phyloP scores from a whole-genome alignment of 2,329 filamentous ascomycete species.

The Pseudogymnoascus sp. region DNA sequence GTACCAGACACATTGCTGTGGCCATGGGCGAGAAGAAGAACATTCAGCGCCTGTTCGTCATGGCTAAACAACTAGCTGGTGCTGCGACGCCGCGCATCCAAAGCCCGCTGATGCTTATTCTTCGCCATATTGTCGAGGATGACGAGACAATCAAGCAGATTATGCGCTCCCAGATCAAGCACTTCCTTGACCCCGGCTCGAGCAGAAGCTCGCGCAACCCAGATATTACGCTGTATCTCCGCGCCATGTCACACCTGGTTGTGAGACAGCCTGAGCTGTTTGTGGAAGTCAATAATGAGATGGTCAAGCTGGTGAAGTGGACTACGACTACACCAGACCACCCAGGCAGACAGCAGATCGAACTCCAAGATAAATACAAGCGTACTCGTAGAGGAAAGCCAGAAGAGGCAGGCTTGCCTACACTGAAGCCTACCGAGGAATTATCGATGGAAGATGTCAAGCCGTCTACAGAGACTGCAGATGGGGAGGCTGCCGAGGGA shows the following conservation, averaged over 20 bases:
- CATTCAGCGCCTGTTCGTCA: slow-evolving; percentile 82
- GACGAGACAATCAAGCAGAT: slow-evolving; percentile 84
- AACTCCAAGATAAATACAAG: slow-evolving; percentile 7
- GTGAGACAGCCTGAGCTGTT: slow-evolving; percentile 80
- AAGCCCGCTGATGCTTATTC: slow-evolving; percentile 60
- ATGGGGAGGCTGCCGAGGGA: slow-evolving; percentile 56
- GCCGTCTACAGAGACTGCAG: slow-evolving; percentile 50
- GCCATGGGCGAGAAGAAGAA: slow-evolving; percentile 80
- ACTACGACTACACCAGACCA: slow-evolving; percentile 29
- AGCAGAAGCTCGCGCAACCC: slow-evolving; percentile 45
- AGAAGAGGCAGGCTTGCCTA: slow-evolving; percentile 27
- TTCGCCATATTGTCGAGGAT: slow-evolving; percentile 92
- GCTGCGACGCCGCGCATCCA: slow-evolving; percentile 69
- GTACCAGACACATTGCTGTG: slow-evolving; percentile 66
- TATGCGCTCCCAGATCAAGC: slow-evolving; percentile 81
- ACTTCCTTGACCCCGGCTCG: slow-evolving; percentile 57
- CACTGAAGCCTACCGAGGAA: slow-evolving; percentile 29
- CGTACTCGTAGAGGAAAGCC: slow-evolving; percentile 14
- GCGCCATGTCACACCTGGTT: slow-evolving; percentile 69
- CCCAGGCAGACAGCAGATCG: slow-evolving; percentile 37
- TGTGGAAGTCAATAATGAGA: slow-evolving; percentile 78
- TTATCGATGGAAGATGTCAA: slow-evolving; percentile 44
- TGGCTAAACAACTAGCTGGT: slow-evolving; percentile 86
- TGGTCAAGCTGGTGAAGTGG: slow-evolving; percentile 66
- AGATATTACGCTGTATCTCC: slow-evolving; percentile 67